Evolutionary conservation across 306 rosid species (phyloP), one percentile per base, ranked within the genome.

Genomic region (Luffa aegyptiaca): DNA sequence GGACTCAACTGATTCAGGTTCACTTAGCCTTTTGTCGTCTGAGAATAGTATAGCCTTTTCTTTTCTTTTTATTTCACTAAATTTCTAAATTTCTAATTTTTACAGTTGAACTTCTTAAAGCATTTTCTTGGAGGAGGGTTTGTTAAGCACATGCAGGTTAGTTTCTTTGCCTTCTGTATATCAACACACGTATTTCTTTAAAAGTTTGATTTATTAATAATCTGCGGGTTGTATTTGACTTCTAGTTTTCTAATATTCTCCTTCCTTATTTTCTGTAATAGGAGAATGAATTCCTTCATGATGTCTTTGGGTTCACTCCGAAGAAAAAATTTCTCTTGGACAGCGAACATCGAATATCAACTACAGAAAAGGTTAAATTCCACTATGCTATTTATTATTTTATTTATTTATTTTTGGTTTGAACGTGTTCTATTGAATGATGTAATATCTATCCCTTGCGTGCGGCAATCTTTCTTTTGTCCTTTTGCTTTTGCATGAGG

Each of bases 101-200:
- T 69, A 80, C 93, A 95, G 97, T 61, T 95, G 84, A 95, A 95
- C 82, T 93, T 88, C 82, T 62, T 95, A 80, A 95, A 90, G 89
- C 97, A 58, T 81, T 92, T 92, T 53, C 92, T 92, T 82, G 97
- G 97, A 64, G 97, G 97, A 83, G 98, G 98, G 36, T 95, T 95
- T 78, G 76, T 89, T 57, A 95, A 90, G 87, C 97, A 95, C 85
- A 89, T 95, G 97, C 98, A 90, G 98, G 98, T 95, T 71, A 78
- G 87, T 75, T 78, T 76, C 31, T 36, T 61, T 46, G 20, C 49
- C 69, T 65, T 44, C 39, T 79, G 79, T 69, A 63, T 51, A 49
- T n/a, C 52, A 21, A 46, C 44, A 13, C 55, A 16, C 31, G 12
- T 39, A 16, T 11, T 18, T 35, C 51, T 17, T 8, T 80, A 5